Evolutionary conservation across 2,329 filamentous ascomycete species (phyloP), one percentile per base, ranked within the genome.

Genomic region (Ophiostoma piceae): DNA sequence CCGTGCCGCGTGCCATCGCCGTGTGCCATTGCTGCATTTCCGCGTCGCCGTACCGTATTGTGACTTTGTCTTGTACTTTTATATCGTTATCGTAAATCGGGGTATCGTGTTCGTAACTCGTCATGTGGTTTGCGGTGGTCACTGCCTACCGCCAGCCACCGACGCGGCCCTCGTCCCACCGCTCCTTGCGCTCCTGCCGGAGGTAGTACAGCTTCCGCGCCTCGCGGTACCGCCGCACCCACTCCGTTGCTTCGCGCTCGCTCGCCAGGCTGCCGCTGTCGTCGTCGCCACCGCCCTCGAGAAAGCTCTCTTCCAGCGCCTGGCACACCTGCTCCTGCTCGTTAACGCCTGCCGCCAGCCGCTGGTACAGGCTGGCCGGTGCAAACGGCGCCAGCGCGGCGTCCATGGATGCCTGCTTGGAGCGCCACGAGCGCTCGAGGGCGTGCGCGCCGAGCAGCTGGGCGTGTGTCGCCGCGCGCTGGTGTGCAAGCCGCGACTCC

Each of bases 81-180:
- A 62, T 41, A 2, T 41, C 12, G 1, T 8, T 19, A 19, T 39
- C 14, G 22, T 65, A 16, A 16, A 62, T 35, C 57, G 57, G 35
- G 29, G 51, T 26, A 26, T 47, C 51, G 22, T 12, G 9, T 11
- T 6, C n/a, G 3, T 35, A 35, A 35, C 3, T 62, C 1, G 57
- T 62, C 29, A 14, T 64, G 19, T 47, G 43, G 19, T 16, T 47
- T 47, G 43, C 43, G 5, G 16, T 47, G 43, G 4, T 16, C 43
- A 19, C 16, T 2, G 22, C 12, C 65, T 66, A 94, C 76, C 94
- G 87, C 95, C 95, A 98, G 0, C 95, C 95, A 12, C 94, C 94
- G 43, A 98, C 94, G 74, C 94, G 85, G 32, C 94, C 93, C 80
- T 98, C 94, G 78, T 98, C 95, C 95, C 95, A 98, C 75, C 95